These are phyloP conservation scores for Phaeosphaeria sp. DNA, from an alignment of 2,329 filamentous ascomycete species.

Conservation along the genomic window DNA sequence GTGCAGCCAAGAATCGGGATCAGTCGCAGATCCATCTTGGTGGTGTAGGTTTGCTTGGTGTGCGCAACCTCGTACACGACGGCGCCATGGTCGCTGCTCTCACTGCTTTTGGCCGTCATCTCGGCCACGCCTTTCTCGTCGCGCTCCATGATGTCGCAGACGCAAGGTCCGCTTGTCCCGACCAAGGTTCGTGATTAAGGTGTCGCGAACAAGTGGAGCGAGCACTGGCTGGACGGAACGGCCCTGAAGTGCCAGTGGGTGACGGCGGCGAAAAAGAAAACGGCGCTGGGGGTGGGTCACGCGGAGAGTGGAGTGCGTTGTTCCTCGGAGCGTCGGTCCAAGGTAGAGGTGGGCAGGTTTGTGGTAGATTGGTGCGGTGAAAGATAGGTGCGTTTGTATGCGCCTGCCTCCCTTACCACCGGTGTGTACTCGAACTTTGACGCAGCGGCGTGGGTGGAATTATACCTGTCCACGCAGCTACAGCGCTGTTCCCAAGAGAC, in stretches of 20 bases:
- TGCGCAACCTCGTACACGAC: slow-evolving; percentile 3
- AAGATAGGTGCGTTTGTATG: too few species aligned
- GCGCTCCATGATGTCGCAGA: slow-evolving; percentile 5
- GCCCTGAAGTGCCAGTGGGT: slow-evolving; percentile 1
- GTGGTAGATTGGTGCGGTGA: too few species aligned
- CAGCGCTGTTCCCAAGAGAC: neutral
- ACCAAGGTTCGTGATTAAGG: neutral
- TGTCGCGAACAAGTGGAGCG: neutral
- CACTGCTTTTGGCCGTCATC: slow-evolving; percentile 17
- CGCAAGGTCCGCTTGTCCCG: neutral
- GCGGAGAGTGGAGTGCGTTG: slow-evolving; percentile 1
- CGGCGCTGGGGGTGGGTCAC: slow-evolving; percentile 1
- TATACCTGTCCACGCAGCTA: neutral
- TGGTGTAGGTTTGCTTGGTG: slow-evolving; percentile 54
- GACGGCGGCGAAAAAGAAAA: neutral
- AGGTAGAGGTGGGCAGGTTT: neutral
- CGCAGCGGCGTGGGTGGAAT: neutral
- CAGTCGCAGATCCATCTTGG: slow-evolving; percentile 65
- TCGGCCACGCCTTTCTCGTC: slow-evolving; percentile 25
- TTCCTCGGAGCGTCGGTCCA: neutral
- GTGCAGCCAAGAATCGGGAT: slow-evolving; percentile 72
- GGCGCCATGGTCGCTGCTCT: slow-evolving; percentile 16
- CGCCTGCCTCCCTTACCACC: neutral
- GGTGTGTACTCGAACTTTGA: neutral
- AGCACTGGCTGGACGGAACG: slow-evolving; percentile 3